Evolutionary conservation across 192 early-diverging fungal species (phyloP).

Genomic region (Thoreauomyces humboldtii): DNA sequence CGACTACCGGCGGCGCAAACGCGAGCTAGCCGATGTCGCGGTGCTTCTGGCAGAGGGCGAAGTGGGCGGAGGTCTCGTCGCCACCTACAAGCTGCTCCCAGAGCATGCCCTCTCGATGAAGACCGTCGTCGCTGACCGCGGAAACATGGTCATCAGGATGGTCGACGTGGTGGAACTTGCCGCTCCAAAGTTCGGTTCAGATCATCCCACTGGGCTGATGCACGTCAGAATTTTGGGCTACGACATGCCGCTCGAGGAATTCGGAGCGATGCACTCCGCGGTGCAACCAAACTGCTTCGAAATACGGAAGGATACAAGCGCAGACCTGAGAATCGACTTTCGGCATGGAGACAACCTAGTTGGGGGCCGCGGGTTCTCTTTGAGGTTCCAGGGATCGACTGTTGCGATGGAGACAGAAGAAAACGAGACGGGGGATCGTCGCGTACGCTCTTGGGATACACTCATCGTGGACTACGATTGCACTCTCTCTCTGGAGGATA

Average conservation of each 20-base stretch:
- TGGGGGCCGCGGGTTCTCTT: conserved; percentile 9
- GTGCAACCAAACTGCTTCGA: conserved; percentile 21
- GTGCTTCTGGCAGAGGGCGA: conserved; percentile 22
- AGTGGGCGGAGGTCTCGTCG: conserved; percentile 29
- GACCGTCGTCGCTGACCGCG: too few relatives aligned
- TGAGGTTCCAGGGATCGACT: conserved; percentile 34
- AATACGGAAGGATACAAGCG: conserved; percentile 20
- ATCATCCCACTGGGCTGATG: conserved; percentile 24
- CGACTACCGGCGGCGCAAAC: conserved; percentile 6
- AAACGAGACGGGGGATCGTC: too few relatives aligned
- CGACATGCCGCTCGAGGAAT: conserved; percentile 25
- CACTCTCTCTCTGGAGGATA: background rate
- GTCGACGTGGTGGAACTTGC: conserved; percentile 35
- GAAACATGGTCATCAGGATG: background rate
- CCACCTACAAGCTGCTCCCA: conserved; percentile 28
- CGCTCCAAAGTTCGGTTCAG: conserved; percentile 25
- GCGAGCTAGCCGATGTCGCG: conserved; percentile 5
- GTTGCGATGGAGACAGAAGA: too few relatives aligned
- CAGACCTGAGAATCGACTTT: conserved; percentile 25
- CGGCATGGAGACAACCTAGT: background rate
- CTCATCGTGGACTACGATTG: background rate
- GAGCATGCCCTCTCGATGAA: conserved; percentile 13
- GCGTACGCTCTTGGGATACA: too few relatives aligned
- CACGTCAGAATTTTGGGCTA: conserved; percentile 33
- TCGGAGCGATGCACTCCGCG: background rate